These are phyloP conservation scores for Hanseniaspora taiwanica DNA, from an alignment of 805 yeast genomes.

Conservation along the genomic window DNA sequence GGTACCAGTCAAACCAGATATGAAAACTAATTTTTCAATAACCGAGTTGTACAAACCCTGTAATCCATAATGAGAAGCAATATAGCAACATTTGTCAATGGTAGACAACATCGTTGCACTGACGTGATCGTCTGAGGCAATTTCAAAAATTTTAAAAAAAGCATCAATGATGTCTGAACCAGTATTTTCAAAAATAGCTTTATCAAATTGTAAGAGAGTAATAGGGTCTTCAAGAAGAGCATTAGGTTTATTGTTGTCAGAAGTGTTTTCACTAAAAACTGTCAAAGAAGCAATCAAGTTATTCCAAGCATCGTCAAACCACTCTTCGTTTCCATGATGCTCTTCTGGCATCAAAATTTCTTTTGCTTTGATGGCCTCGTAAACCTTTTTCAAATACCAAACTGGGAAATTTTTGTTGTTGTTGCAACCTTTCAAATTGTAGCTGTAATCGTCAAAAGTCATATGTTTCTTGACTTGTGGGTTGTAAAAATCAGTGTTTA, in stretches of 20 bases:
- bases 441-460: conserved; percentile 72
- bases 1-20: conserved; percentile 49
- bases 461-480: conserved; percentile 87
- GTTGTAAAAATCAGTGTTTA: conserved; percentile 87
- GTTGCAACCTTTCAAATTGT: conserved; percentile 70
- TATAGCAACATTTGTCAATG: conserved; percentile 69
- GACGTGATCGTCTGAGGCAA: conserved; percentile 83
- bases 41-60: conserved; percentile 49
- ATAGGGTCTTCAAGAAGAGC: conserved; percentile 12
- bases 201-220: conserved; percentile 47
- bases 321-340: conserved; percentile 81
- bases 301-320: conserved; percentile 85
- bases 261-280: conserved; percentile 19
- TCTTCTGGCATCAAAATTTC: conserved; percentile 98
- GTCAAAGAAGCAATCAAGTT: conserved; percentile 38
- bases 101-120: conserved; percentile 79
- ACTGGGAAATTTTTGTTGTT: conserved; percentile 66
- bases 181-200: conserved; percentile 49
- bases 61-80: conserved; percentile 55
- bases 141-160: conserved; percentile 63
- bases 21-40: conserved; percentile 48
- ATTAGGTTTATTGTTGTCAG: conserved; percentile 10
- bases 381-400: conserved; percentile 76
- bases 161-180: conserved; percentile 60
- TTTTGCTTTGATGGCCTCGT: conserved; percentile 61